phyloP scores from a whole-genome alignment of 345 rosid species.

The Euphorbia peplus region DNA sequence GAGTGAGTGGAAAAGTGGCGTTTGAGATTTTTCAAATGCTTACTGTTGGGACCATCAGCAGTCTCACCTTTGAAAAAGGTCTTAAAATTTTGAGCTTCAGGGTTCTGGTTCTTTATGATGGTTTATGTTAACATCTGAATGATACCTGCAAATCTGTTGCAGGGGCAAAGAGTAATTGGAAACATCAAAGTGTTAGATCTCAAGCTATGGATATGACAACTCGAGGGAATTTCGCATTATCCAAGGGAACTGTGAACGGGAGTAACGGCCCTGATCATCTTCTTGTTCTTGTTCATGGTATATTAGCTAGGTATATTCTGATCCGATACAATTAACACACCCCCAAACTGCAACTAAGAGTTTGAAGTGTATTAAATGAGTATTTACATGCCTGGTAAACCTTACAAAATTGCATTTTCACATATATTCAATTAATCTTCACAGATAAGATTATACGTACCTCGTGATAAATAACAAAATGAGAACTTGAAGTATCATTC shows the following conservation, averaged over 20 bases:
- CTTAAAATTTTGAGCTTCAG: background rate
- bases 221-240: conserved; percentile 40
- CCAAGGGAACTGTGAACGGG: conserved; percentile 36
- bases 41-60: background rate
- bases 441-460: background rate
- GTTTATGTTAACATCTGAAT: background rate
- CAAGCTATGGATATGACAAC: conserved; percentile 63
- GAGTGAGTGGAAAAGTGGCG: background rate
- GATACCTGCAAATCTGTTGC: conserved; percentile 2
- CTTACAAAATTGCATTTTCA: background rate
- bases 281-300: conserved; percentile 97
- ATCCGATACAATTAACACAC: conserved; percentile 4
- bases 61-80: background rate
- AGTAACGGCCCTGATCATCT: conserved; percentile 83
- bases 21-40: background rate
- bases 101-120: conserved; percentile 2
- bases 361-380: background rate
- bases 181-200: conserved; percentile 44
- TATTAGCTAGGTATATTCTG: conserved; percentile 69
- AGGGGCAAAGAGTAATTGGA: conserved; percentile 41
- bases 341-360: background rate
- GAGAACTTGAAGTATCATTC: background rate
- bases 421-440: background rate
- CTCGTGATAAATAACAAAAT: background rate
- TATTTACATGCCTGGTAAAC: conserved; percentile 2